Conservation (phyloP, 2,329 filamentous ascomycete genomes). For the Aaosphaeria arxii region DNA sequence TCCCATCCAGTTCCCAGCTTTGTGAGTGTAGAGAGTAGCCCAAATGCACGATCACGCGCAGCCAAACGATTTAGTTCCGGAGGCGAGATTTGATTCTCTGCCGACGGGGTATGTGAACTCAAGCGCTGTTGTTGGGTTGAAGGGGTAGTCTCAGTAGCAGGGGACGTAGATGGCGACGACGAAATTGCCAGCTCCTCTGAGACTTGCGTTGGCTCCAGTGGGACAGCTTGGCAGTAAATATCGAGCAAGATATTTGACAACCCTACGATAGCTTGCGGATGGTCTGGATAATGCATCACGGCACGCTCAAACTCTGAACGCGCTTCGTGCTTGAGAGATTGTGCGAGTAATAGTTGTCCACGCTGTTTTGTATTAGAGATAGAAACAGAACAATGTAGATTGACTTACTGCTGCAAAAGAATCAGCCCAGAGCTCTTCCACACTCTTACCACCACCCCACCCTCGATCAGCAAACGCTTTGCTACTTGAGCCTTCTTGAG, state of each 20-base stretch:
- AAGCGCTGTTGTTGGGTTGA: constrained; percentile 39
- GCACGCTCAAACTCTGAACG: constrained; percentile 79
- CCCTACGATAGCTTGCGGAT: constrained; percentile 75
- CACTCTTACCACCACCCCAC: constrained; percentile 78
- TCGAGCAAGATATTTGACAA: constrained; percentile 84
- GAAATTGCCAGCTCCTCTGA: constrained; percentile 12
- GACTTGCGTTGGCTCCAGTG: constrained; percentile 55
- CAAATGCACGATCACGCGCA: constrained; percentile 83
- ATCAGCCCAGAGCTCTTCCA: constrained; percentile 83
- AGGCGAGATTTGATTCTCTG: constrained; percentile 49
- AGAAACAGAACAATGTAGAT: not conserved
- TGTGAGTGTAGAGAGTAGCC: constrained; percentile 76
- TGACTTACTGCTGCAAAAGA: constrained; percentile 72
- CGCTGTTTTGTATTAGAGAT: constrained; percentile 47
- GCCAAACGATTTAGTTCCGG: constrained; percentile 80
- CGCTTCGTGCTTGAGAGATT: constrained; percentile 64
- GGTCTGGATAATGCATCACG: constrained; percentile 74
- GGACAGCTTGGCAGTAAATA: constrained; percentile 65
- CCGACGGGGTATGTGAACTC: constrained; percentile 48
- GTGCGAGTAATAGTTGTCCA: constrained; percentile 64
- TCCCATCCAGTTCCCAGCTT: constrained; percentile 89
- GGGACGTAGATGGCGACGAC: constrained; percentile 4
- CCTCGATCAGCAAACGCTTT: constrained; percentile 61
- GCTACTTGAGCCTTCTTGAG: constrained; percentile 60
- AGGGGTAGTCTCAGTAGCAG: constrained; percentile 5